Evolutionary conservation across 352 stramenopile genomes (phyloP).

Genomic region (Globisporangium echinulatum): DNA sequence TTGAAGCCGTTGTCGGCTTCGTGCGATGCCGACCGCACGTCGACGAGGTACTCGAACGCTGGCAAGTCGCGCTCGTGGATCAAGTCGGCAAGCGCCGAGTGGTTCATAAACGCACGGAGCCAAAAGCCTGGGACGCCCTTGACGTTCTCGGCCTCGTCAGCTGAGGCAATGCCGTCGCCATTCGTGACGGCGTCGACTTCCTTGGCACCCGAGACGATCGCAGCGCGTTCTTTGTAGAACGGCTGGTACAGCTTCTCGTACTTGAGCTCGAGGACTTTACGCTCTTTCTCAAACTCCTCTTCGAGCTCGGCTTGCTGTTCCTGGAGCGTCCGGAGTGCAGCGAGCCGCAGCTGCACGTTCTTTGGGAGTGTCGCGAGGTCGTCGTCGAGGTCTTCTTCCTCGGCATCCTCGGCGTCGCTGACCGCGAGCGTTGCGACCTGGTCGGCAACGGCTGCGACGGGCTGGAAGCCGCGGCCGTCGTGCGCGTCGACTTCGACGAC

Average conservation of each 20-base stretch:
- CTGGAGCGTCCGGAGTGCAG: conserved; percentile 66
- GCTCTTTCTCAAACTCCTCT: conserved; percentile 83
- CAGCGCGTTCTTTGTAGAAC: conserved; percentile 65
- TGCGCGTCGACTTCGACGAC: conserved; percentile 58
- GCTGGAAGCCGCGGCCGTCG: conserved; percentile 60
- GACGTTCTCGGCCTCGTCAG: conserved; percentile 36
- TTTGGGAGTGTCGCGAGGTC: conserved; percentile 54
- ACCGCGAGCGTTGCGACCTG: conserved; percentile 34
- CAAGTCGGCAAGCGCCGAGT: conserved; percentile 72
- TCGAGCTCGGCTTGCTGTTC: conserved; percentile 71
- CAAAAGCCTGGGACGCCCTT: conserved; percentile 84
- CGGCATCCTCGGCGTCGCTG: conserved; percentile 13
- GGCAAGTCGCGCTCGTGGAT: conserved; percentile 77
- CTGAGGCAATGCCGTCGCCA: conserved; percentile 29
- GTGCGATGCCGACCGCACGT: conserved; percentile 72
- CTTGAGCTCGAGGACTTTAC: conserved; percentile 77
- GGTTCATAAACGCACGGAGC: conserved; percentile 81
- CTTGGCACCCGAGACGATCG: conserved; percentile 73
- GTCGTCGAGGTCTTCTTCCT: conserved; percentile 40
- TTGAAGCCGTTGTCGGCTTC: conserved; percentile 83
- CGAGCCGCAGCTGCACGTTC: conserved; percentile 68
- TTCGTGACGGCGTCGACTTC: conserved; percentile 54
- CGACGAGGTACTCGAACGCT: conserved; percentile 69
- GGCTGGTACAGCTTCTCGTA: conserved; percentile 87
- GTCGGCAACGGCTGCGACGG: conserved; percentile 32